Evolutionary conservation across 495 filamentous ascomycete genomes (phyloP), one percentile per base, ranked within the genome.

Genomic region (Trichocladium antarcticum): DNA sequence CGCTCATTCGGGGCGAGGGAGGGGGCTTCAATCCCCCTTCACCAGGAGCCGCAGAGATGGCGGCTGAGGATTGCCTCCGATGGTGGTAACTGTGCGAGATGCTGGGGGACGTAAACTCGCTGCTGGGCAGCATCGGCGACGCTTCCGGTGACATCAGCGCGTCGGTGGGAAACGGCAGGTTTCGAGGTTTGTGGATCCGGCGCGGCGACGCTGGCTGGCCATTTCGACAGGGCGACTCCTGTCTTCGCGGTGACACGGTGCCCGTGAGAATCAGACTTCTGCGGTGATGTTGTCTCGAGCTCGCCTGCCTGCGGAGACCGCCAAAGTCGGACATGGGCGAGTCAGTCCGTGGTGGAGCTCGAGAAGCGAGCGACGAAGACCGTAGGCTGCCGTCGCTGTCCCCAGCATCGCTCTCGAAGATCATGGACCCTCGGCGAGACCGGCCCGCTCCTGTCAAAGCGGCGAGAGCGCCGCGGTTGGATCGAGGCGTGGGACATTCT

Each of bases 401-500:
- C 35, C 68, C 74, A 11, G 82, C 68, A 62, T 95, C 89, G 52
- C 83, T 87, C 50, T 94, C 87, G 67, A 84, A 70, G 16, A 85
- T 70, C 31, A 88, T 71, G 1, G 87, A 84, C 15, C 77, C 79
- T 14, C 86, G 75, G 24, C 87, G 83, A 46, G 80, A 74, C 63
- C 77, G 58, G 68, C 65, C 78, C 24, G 78, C 79, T n/a, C 78
- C 74, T 2, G 82, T 60, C 17, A 85, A 24, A 27, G 43, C 66
- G 32, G 71, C 77, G 20, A 80, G 72, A 35, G 75, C 74, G 46
- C 85, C 87, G 31, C 79, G 80, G 53, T 92, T 82, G 3, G 89
- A 97, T 51, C 86, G 81, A 11, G 92, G 92, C 19, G 92, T 98
- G 17, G 85, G 85, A 43, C 84, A 88, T 69, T 93, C 89, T 68